Conservation (phyloP, 2,329 filamentous ascomycete species). For the Colletotrichum orbiculare region DNA sequence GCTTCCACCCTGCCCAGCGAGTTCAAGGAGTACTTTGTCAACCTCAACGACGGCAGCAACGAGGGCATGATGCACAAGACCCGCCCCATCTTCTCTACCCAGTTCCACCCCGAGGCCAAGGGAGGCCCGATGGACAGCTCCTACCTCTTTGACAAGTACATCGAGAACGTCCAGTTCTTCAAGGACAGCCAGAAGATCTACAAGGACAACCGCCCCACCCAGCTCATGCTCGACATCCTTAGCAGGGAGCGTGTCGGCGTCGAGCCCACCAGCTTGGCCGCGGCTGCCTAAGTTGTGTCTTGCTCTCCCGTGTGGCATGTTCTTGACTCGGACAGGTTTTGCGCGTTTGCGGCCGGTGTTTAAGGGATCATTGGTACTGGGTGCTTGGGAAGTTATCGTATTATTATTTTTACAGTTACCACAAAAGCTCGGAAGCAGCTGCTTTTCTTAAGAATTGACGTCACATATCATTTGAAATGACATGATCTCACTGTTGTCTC, state of each 20-base stretch:
- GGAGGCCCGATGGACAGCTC: constrained; percentile 95
- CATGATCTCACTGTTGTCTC: too few relatives aligned
- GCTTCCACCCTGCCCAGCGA: constrained; percentile 82
- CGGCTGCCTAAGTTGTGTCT: constrained; percentile 50
- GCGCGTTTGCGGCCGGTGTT: constrained; percentile 13
- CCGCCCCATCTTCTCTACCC: constrained; percentile 96
- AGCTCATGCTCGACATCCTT: constrained; percentile 89
- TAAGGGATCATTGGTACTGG: constrained; percentile 16
- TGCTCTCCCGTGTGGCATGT: constrained; percentile 4
- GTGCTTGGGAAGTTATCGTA: not conserved
- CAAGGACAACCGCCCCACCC: constrained; percentile 88
- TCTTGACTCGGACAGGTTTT: constrained; percentile 15
- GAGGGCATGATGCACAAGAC: constrained; percentile 97
- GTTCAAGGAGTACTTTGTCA: constrained; percentile 98
- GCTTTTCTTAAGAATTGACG: constrained; percentile 19
- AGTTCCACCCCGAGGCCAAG: constrained; percentile 99
- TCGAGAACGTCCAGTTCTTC: constrained; percentile 89
- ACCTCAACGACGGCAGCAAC: constrained; percentile 97
- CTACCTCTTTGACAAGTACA: constrained; percentile 96
- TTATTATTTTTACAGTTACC: constrained; percentile 26
- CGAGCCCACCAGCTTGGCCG: constrained; percentile 71
- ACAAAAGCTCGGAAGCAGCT: constrained; percentile 16
- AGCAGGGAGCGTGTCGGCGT: constrained; percentile 96
- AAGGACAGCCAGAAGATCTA: constrained; percentile 84
- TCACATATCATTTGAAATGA: not conserved